Evolutionary conservation across 2,329 filamentous ascomycete species (phyloP), one percentile per base, ranked within the genome.

Genomic region (Epichloe baconii): DNA sequence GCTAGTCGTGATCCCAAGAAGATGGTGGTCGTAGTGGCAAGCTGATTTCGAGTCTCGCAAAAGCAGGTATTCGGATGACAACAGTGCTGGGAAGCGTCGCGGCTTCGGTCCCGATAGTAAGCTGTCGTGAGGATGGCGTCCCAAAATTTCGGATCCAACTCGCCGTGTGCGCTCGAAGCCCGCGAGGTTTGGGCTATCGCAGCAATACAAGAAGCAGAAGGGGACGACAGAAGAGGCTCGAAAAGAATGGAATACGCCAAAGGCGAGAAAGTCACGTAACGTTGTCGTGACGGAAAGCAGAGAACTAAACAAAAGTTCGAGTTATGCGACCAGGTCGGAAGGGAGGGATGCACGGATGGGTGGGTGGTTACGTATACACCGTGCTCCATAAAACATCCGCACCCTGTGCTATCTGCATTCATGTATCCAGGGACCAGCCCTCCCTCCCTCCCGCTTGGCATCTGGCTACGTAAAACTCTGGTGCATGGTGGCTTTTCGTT

Each of bases 191-290:
- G 19, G 34, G 14, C 35, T 15, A 19, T 31, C 17, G 19, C 10
- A 17, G 38, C 34, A 26, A 15, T 23, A 34, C 23, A 44, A 17
- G 23, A 35, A 36, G 35, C 5, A 14, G 10, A 45, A 40, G 34
- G n/a, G n/a, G 26, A 19, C 36, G 11, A 21, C 23, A 21, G 8
- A 42, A 15, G 34, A 46, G 35, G 31, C 42, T n/a, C 10, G 12
- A 49, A 52, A 52, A 26, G 51, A 52, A 49, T 46, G 51, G 35
- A 49, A 46, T 46, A 21, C 11, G 47, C 47, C 51, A 42, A n/a
- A 49, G 51, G 51, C 51, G 43, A 31, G 31, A 35, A n/a, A 15
- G 19, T 48, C 10, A 38, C 36, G 35, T 21, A 50, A 19, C 17
- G 46, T 48, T 40, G 17, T 44, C 11, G 14, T 38, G 46, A 34